These are phyloP conservation scores for Colletotrichum sp. DNA, from an alignment of 2,329 filamentous ascomycete species.

Conservation along the genomic window DNA sequence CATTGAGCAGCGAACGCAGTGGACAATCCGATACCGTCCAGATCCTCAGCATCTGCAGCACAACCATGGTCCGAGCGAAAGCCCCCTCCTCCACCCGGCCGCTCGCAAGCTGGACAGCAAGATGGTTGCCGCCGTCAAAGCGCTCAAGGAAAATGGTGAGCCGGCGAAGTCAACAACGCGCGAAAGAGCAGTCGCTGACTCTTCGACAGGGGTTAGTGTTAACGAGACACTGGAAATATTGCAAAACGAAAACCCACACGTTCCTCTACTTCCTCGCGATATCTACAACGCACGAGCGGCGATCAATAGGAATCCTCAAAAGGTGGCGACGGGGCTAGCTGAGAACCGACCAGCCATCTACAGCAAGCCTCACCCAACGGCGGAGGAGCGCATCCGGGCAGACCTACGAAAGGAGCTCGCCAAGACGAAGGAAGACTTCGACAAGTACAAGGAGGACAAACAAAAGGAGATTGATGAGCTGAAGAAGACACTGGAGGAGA, in stretches of 20 bases:
- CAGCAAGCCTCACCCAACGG: conserved; percentile 67
- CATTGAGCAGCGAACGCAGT: conserved; percentile 70
- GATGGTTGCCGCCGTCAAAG: conserved; percentile 71
- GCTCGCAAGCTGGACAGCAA: conserved; percentile 70
- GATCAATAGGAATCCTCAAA: conserved; percentile 69
- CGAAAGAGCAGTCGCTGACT: conserved; percentile 31
- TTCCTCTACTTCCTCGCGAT: conserved; percentile 67
- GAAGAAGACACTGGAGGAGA: conserved; percentile 65
- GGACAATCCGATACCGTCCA: conserved; percentile 70
- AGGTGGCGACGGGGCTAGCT: conserved; percentile 63
- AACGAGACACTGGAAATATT: conserved; percentile 71
- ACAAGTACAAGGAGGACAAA: conserved; percentile 60
- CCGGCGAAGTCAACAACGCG: conserved; percentile 19
- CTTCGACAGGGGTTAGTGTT: conserved; percentile 62
- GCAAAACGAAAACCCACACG: conserved; percentile 67
- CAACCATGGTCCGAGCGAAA: conserved; percentile 71
- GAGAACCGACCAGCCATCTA: conserved; percentile 70
- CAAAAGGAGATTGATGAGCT: conserved; percentile 64
- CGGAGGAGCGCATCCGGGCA: conserved; percentile 68
- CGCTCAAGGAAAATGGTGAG: conserved; percentile 70
- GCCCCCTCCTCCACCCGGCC: conserved; percentile 69
- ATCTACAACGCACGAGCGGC: conserved; percentile 73
- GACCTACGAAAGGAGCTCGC: conserved; percentile 66
- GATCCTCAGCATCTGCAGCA: conserved; percentile 63
- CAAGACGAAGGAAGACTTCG: conserved; percentile 61